Percentiles rank a stretch among this genome's conserved stretches.
phyloP scores from a whole-genome alignment of 169 alveolate genomes.

The Perkinsus marinus region DNA sequence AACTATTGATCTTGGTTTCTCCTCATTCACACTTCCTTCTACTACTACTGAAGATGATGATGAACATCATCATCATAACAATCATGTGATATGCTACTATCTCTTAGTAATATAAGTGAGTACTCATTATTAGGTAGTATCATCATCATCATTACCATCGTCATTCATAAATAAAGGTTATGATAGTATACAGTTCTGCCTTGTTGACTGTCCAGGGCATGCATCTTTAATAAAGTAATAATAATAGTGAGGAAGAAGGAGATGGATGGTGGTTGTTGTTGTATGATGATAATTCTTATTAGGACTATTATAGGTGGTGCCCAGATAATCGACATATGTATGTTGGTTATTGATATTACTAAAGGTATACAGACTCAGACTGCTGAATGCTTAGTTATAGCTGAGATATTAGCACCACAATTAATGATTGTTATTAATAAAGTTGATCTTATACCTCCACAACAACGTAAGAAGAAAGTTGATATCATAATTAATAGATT shows the following conservation, averaged over 20 bases:
- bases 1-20: slow-evolving; percentile 79
- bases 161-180: no score
- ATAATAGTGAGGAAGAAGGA: no score
- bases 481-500: slow-evolving; percentile 25
- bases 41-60: slow-evolving; percentile 13
- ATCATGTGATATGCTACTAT: no score
- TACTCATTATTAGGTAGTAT: no score
- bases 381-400: slow-evolving; percentile 76
- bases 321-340: slow-evolving; percentile 67
- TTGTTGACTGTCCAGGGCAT: slow-evolving; percentile 91
- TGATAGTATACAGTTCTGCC: slow-evolving; percentile 49
- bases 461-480: slow-evolving; percentile 41
- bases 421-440: slow-evolving; percentile 68
- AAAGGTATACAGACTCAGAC: slow-evolving; percentile 81
- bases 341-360: slow-evolving; percentile 69
- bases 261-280: not conserved
- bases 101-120: no score
- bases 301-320: slow-evolving; percentile 81
- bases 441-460: slow-evolving; percentile 61
- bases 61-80: no score
- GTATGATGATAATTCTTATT: slow-evolving; percentile 13
- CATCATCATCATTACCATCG: no score
- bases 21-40: slow-evolving; percentile 54
- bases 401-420: slow-evolving; percentile 64
- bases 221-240: slow-evolving; percentile 49